Percentiles rank a stretch among this genome's conserved stretches.
These are phyloP conservation scores for Acrocalymma vagum DNA, from an alignment of 2,329 filamentous ascomycete species.

Conservation along the genomic window DNA sequence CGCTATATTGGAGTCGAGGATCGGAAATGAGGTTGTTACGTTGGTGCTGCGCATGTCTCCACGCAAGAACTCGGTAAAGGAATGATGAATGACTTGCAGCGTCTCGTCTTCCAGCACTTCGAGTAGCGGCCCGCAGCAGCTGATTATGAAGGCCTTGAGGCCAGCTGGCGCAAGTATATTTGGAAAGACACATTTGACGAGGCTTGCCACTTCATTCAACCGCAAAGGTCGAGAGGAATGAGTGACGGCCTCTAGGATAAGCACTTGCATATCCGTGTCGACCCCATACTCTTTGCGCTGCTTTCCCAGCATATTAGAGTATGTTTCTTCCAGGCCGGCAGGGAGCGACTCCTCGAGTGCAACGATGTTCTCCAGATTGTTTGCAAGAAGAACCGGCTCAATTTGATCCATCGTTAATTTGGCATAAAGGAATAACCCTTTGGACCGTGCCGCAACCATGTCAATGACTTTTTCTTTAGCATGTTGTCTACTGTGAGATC, in stretches of 20 bases:
- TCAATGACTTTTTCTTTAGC: slow-evolving; percentile 30
- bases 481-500: slow-evolving; percentile 6
- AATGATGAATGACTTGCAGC: slow-evolving; percentile 57
- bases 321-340: slow-evolving; percentile 50
- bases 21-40: too few species aligned
- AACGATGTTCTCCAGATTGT: slow-evolving; percentile 25
- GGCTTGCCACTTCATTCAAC: slow-evolving; percentile 53
- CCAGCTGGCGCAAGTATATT: too few species aligned
- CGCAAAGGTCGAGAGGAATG: slow-evolving; percentile 54
- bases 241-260: slow-evolving; percentile 53
- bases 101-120: slow-evolving; percentile 57
- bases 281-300: slow-evolving; percentile 45
- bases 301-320: slow-evolving; percentile 48
- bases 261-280: slow-evolving; percentile 39
- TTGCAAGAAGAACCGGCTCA: too few species aligned
- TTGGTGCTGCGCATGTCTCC: too few species aligned
- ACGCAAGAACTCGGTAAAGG: slow-evolving; percentile 60
- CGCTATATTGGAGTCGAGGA: too few species aligned
- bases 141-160: slow-evolving; percentile 41
- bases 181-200: slow-evolving; percentile 22
- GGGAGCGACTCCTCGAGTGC: slow-evolving; percentile 45
- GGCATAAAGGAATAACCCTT: slow-evolving; percentile 57
- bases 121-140: slow-evolving; percentile 52
- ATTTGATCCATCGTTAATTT: slow-evolving; percentile 53
- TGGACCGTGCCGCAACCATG: slow-evolving; percentile 47